Conservation (phyloP, 306 rosid species). For the Styphnolobium japonicum region DNA sequence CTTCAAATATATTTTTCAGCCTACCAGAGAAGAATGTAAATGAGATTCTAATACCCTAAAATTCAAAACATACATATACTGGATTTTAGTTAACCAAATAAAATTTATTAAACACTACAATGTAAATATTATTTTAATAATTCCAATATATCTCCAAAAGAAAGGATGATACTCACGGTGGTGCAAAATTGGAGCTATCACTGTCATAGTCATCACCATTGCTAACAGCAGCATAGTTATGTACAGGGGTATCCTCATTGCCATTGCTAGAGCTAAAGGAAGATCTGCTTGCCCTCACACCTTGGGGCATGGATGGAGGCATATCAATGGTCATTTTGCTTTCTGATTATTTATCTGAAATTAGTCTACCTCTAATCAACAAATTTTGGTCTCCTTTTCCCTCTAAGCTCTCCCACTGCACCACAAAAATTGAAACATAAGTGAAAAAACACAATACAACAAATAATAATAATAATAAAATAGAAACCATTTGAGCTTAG, state of each 20-base stretch:
- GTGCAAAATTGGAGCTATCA: slow-evolving; percentile 67
- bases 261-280: slow-evolving; percentile 72
- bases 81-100: not conserved
- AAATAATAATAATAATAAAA: not conserved
- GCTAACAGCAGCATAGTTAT: slow-evolving; percentile 32
- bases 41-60: not conserved
- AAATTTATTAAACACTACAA: not conserved
- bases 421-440: slow-evolving; percentile 2
- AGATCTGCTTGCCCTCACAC: slow-evolving; percentile 53
- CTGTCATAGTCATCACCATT: slow-evolving; percentile 77
- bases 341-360: slow-evolving; percentile 11
- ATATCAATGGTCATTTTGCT: slow-evolving; percentile 63
- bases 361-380: slow-evolving; percentile 2
- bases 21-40: not conserved
- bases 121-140: not conserved
- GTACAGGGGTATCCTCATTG: slow-evolving; percentile 52
- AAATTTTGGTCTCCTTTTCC: not conserved
- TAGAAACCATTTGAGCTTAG: not conserved
- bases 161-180: slow-evolving; percentile 53
- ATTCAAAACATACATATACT: not conserved
- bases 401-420: slow-evolving; percentile 27
- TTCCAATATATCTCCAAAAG: not conserved
- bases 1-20: not conserved
- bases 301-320: slow-evolving; percentile 56
- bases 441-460: not conserved